Percentiles rank a stretch among this genome's conserved stretches.
Conservation (phyloP, 257 asterid genomes). For the Solanum gandarillasii region DNA sequence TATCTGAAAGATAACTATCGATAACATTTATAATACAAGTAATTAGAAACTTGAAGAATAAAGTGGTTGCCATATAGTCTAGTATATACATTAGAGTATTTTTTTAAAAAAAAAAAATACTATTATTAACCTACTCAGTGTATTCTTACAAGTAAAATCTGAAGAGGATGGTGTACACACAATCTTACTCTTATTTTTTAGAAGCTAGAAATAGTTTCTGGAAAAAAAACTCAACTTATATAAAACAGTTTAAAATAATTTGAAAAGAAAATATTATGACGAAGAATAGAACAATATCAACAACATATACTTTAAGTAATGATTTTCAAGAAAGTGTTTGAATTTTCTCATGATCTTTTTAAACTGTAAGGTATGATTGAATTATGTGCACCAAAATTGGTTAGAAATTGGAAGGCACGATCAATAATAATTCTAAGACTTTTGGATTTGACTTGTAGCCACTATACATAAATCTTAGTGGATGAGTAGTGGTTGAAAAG, state of each 20-base stretch:
- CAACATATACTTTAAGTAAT: not conserved
- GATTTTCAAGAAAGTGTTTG: not conserved
- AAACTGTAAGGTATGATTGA: not conserved
- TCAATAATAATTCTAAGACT: constrained; percentile 16
- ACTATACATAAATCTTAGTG: constrained; percentile 40
- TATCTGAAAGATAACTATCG: not conserved
- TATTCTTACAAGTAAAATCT: too few relatives aligned
- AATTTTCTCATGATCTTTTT: constrained; percentile 11
- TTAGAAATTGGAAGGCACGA: not conserved
- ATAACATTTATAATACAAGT: not conserved
- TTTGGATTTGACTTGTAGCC: constrained; percentile 22
- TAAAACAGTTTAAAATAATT: not conserved
- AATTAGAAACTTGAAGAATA: not conserved
- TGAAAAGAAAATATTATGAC: not conserved
- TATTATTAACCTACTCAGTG: not conserved
- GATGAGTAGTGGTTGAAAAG: constrained; percentile 39
- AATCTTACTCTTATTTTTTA: not conserved
- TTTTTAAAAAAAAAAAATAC: too few relatives aligned
- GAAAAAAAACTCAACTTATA: not conserved
- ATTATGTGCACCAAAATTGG: constrained; percentile 18
- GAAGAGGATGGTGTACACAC: not conserved
- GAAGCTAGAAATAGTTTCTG: not conserved
- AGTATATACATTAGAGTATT: too few relatives aligned
- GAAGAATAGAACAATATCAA: not conserved
- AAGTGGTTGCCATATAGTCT: not conserved